Base-by-base conservation (phyloP, 805 yeast genomes). In the Priceomyces castillae region DNA sequence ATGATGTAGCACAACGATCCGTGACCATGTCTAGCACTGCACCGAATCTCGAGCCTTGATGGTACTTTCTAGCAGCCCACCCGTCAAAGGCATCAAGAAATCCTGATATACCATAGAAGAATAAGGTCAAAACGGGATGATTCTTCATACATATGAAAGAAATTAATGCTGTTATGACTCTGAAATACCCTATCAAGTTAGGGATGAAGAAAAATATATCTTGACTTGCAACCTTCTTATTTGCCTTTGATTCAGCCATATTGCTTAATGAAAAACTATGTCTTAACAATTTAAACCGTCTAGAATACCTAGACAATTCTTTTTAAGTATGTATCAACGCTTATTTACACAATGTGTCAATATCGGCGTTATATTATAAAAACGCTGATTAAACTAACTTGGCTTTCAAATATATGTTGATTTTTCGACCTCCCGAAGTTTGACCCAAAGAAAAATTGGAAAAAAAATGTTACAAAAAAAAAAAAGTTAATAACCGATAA, bases 1-100 rank as follows among this genome's bases (percentile, higher is more conserved):
- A 85, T 11, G 95, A 80, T 0, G 99, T 94, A 11, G 99, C 90
- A 62, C 97, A 94, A 59, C 99, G 77, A 64, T 94, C 99, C 15
- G 99, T 92, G 25, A 94, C 97, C 99, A 94, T 94, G 65, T 94
- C 99, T 54, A 94, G 76, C 16, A 95, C 96, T 15, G 99, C 98
- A 30, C 99, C 99, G 53, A 89, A 88, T 52, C 80, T 78, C 25
- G 97, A 87, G 12, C 96, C 84, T 64, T 94, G 99, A 61, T 86
- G 80, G 62, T 75, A 88, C 56, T 77, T 77, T 50, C 99, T 77
- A 3, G 99, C 99, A 44, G 96, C 95, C 43, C 84, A 82, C 3
- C 99, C 99, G 62, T 94, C 99, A 45, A 90, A 79, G 0, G 99
- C 99, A 65, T 94, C 99, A 49, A 94, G 72, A 43, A 94, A 72